These are phyloP conservation scores for Pseudonitzschia pungens DNA, from an alignment of 108 stramenopile genomes.

Conservation along the genomic window DNA sequence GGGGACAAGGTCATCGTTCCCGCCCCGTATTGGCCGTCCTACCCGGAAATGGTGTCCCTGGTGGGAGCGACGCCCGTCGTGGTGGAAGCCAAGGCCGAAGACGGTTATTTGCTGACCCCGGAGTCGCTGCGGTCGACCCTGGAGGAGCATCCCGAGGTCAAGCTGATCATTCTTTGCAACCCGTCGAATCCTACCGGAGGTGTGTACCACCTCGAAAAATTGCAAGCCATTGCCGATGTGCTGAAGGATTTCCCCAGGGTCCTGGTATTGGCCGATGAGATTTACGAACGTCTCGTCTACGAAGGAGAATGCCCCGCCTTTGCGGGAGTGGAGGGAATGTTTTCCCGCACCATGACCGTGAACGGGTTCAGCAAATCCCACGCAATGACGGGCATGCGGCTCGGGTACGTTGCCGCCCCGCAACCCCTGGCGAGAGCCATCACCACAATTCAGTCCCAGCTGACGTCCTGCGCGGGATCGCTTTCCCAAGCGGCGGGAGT, in stretches of 20 bases:
- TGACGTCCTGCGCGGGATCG: conserved; percentile 93
- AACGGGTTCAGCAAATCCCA: conserved; percentile 96
- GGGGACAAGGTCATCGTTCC: conserved; percentile 94
- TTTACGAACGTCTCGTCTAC: conserved; percentile 96
- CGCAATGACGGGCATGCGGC: conserved; percentile 96
- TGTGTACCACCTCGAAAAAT: conserved; percentile 63
- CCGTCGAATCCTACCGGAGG: conserved; percentile 96
- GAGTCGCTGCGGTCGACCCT: conserved; percentile 63
- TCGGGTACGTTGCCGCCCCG: conserved; percentile 89
- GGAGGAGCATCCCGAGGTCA: conserved; percentile 60
- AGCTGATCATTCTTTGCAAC: conserved; percentile 94
- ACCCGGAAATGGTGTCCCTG: conserved; percentile 94
- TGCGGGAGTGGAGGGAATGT: conserved; percentile 82
- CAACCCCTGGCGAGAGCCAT: conserved; percentile 66
- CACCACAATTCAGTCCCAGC: conserved; percentile 86
- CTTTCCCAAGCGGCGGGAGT: conserved; percentile 93
- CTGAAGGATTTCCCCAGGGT: conserved; percentile 70
- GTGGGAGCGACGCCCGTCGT: conserved; percentile 87
- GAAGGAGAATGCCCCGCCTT: conserved; percentile 78
- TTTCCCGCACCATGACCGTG: conserved; percentile 82
- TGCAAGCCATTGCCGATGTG: conserved; percentile 70
- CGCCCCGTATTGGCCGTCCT: conserved; percentile 96
- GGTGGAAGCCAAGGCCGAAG: conserved; percentile 76
- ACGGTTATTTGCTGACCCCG: conserved; percentile 83
- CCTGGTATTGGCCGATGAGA: conserved; percentile 91